phyloP scores from a whole-genome alignment of 495 filamentous ascomycete genomes.

The Annulohypoxylon stygium region DNA sequence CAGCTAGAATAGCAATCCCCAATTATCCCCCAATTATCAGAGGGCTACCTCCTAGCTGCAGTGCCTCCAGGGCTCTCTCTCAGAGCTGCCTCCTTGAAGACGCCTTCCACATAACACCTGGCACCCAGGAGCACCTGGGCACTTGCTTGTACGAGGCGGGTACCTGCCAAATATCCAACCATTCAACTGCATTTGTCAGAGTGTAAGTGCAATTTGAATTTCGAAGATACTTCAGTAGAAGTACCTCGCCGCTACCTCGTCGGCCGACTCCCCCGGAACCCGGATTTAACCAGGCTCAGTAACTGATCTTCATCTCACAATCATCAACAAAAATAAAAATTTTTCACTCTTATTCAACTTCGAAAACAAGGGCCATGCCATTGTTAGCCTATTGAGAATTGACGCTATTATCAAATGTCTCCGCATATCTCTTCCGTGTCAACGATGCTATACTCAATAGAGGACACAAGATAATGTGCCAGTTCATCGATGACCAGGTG shows the following conservation, averaged over 20 bases:
- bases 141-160: not conserved
- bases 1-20: conserved; percentile 20
- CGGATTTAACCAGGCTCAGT: conserved; percentile 28
- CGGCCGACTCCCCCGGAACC: conserved; percentile 20
- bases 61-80: not conserved
- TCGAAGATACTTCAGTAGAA: not conserved
- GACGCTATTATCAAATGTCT: not conserved
- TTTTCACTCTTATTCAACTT: conserved; percentile 20
- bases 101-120: not conserved
- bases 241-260: not conserved
- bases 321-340: conserved; percentile 30
- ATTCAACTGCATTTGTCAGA: not conserved
- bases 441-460: not conserved
- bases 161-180: not conserved
- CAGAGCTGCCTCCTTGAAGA: not conserved
- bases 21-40: not conserved
- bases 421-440: not conserved
- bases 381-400: not conserved
- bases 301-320: conserved; percentile 41
- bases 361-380: conserved; percentile 2
- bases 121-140: not conserved
- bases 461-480: not conserved
- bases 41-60: conserved; percentile 3
- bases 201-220: conserved; percentile 10
- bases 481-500: not conserved